Conservation (phyloP, 1,284 basidiomycete species). For the Wallemia mellicola region DNA sequence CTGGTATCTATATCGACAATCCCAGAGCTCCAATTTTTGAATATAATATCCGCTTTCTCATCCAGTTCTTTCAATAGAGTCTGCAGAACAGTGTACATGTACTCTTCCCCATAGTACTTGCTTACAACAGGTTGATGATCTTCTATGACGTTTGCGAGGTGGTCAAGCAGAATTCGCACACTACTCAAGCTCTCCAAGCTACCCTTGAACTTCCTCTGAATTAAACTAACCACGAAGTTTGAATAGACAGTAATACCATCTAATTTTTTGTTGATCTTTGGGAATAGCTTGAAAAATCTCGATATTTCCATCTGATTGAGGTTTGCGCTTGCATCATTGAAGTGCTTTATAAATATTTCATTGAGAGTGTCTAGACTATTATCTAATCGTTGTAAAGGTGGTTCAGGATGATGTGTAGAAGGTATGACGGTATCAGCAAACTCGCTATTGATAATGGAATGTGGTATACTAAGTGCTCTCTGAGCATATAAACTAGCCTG, state of each 20-base stretch:
- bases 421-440: constrained; percentile 75
- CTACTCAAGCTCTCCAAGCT: constrained; percentile 23
- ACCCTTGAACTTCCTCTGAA: constrained; percentile 37
- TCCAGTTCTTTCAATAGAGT: constrained; percentile 63
- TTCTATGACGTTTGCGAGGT: constrained; percentile 78
- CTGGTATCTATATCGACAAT: not conserved
- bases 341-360: constrained; percentile 66
- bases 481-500: constrained; percentile 68
- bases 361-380: constrained; percentile 4
- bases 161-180: constrained; percentile 72
- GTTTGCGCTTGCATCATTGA: constrained; percentile 54
- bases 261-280: constrained; percentile 62
- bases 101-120: constrained; percentile 62
- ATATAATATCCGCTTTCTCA: constrained; percentile 38
- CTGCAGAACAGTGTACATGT: constrained; percentile 51
- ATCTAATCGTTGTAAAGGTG: constrained; percentile 1
- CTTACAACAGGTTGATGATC: constrained; percentile 94
- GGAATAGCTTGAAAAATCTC: constrained; percentile 88
- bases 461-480: constrained; percentile 53
- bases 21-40: constrained; percentile 36
- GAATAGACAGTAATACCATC: constrained; percentile 86
- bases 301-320: constrained; percentile 52
- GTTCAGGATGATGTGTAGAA: constrained; percentile 12
- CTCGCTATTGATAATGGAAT: constrained; percentile 41
- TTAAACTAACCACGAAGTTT: constrained; percentile 66